These are phyloP conservation scores for Fusarium coffeatum DNA, from an alignment of 2,329 filamentous ascomycete genomes.

Conservation along the genomic window DNA sequence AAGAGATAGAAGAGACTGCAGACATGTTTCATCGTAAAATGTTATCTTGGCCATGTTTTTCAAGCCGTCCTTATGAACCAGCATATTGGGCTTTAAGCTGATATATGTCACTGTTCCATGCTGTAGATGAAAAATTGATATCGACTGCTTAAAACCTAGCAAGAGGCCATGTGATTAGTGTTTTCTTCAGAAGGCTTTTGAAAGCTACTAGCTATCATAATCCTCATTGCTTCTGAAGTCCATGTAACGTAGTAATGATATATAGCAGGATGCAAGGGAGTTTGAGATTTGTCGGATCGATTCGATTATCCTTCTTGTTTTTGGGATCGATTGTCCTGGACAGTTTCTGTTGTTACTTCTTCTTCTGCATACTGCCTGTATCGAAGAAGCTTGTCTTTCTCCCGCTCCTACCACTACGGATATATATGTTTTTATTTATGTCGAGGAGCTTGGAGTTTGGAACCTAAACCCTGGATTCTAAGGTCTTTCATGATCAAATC, in stretches of 20 bases:
- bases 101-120: not conserved
- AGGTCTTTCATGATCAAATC: not conserved
- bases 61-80: not conserved
- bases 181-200: not conserved
- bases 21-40: not conserved
- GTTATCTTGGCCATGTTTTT: not conserved
- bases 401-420: too few species aligned
- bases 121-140: not conserved
- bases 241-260: not conserved
- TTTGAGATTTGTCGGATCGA: not conserved
- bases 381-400: not conserved
- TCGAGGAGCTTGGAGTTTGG: not conserved
- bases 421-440: not conserved
- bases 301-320: too few species aligned
- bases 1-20: not conserved
- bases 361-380: not conserved
- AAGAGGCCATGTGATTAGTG: not conserved
- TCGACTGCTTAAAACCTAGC: not conserved
- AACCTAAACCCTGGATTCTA: not conserved
- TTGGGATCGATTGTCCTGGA: not conserved
- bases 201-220: not conserved
- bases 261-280: not conserved
- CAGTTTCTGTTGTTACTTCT: not conserved
- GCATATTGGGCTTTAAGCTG: not conserved
- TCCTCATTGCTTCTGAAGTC: not conserved